These are phyloP conservation scores for Alternaria incomplexa DNA, from an alignment of 2,329 filamentous ascomycete species.

Conservation along the genomic window DNA sequence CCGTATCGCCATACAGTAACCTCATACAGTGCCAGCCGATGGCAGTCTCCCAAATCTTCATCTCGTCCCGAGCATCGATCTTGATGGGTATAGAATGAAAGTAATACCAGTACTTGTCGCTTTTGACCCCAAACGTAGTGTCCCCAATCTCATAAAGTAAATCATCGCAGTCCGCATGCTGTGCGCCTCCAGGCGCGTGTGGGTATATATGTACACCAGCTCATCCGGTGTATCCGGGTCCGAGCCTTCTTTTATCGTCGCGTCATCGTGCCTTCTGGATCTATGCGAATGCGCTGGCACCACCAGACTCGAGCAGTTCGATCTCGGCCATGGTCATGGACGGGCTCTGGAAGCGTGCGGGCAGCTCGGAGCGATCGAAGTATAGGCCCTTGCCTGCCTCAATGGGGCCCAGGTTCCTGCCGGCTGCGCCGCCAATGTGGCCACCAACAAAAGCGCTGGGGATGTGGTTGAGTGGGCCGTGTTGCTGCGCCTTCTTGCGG, in stretches of 20 bases:
- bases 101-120: constrained; percentile 24
- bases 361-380: constrained; percentile 90
- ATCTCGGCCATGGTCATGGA: constrained; percentile 84
- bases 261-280: constrained; percentile 13
- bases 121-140: constrained; percentile 17
- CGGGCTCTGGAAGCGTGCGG: constrained; percentile 77
- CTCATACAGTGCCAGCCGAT: constrained; percentile 8
- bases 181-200: constrained; percentile 15
- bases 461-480: constrained; percentile 67
- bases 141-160: constrained; percentile 1
- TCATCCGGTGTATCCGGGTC: constrained; percentile 20
- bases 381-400: constrained; percentile 73
- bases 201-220: constrained; percentile 30
- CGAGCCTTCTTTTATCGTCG: constrained; percentile 17
- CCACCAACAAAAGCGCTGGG: constrained; percentile 37
- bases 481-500: constrained; percentile 78
- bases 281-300: constrained; percentile 70
- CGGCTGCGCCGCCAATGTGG: constrained; percentile 66
- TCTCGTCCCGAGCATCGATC: constrained; percentile 24
- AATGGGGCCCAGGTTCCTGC: constrained; percentile 75
- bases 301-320: constrained; percentile 92
- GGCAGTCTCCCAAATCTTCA: constrained; percentile 12
- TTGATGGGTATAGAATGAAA: constrained; percentile 40
- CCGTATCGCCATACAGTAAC: constrained; percentile 14
- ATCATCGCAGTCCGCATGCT: constrained; percentile 8